These are phyloP conservation scores for Akanthomyces lecanii DNA, from an alignment of 2,329 filamentous ascomycete genomes.

Conservation along the genomic window DNA sequence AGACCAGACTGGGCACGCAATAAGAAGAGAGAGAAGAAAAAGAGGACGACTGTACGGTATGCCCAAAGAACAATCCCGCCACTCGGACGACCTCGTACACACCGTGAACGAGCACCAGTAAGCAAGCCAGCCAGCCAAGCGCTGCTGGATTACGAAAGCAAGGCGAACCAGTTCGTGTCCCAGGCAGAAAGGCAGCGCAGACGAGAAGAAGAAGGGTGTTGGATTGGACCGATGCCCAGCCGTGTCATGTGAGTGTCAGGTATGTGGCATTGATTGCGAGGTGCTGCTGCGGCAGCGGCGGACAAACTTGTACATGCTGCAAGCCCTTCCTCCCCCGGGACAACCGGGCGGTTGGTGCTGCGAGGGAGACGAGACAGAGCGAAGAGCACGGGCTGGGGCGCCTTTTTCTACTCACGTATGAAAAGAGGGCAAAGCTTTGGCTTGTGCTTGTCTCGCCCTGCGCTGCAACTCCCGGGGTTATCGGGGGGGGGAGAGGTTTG, in stretches of 20 bases:
- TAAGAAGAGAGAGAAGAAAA: background rate
- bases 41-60: background rate
- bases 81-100: background rate
- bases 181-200: conserved; percentile 10
- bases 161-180: background rate
- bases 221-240: background rate
- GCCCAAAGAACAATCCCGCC: background rate
- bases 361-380: no score
- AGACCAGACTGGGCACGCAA: background rate
- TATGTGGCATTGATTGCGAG: background rate
- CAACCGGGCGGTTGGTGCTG: background rate
- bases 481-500: background rate
- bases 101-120: background rate
- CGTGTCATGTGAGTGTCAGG: conserved; percentile 11
- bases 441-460: background rate
- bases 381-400: no score
- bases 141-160: conserved; percentile 12
- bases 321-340: no score
- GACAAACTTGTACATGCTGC: no score
- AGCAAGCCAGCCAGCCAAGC: background rate
- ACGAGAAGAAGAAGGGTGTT: background rate
- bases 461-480: no score
- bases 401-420: no score
- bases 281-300: no score
- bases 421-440: background rate